These are phyloP conservation scores for Clavispora carvajalis DNA, from an alignment of 805 yeast species.

Conservation along the genomic window DNA sequence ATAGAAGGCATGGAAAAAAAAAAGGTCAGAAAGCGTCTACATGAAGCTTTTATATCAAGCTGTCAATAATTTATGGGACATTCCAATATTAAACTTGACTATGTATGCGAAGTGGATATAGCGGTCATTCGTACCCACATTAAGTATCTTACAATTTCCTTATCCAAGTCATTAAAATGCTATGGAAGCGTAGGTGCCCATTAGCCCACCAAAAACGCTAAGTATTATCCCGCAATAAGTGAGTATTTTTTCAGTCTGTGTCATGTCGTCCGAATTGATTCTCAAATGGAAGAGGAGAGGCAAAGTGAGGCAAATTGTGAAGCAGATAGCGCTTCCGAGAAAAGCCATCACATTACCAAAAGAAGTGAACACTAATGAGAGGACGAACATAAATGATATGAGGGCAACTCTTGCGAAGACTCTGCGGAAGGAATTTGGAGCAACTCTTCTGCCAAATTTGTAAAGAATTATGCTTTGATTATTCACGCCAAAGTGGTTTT, in stretches of 20 bases:
- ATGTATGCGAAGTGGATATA: no score
- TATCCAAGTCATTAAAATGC: neutral
- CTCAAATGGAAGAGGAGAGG: conserved; percentile 33
- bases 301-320: conserved; percentile 34
- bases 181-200: conserved; percentile 15
- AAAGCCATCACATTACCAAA: conserved; percentile 39
- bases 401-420: conserved; percentile 19
- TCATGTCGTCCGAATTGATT: conserved; percentile 8
- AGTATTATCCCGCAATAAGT: conserved; percentile 8
- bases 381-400: conserved; percentile 13
- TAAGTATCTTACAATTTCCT: no score
- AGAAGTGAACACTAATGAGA: conserved; percentile 29
- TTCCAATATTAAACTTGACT: no score
- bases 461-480: conserved; percentile 2
- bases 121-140: no score
- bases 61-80: neutral
- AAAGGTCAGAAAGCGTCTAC: neutral
- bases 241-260: conserved; percentile 1
- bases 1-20: neutral
- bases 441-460: conserved; percentile 3
- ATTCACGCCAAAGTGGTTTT: conserved; percentile 19
- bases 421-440: conserved; percentile 3
- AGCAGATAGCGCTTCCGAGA: conserved; percentile 39
- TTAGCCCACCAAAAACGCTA: conserved; percentile 10
- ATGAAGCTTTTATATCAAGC: neutral